Evolutionary conservation across 2,329 filamentous ascomycete genomes (phyloP).

Genomic region (Chaetothyriales sp.): DNA sequence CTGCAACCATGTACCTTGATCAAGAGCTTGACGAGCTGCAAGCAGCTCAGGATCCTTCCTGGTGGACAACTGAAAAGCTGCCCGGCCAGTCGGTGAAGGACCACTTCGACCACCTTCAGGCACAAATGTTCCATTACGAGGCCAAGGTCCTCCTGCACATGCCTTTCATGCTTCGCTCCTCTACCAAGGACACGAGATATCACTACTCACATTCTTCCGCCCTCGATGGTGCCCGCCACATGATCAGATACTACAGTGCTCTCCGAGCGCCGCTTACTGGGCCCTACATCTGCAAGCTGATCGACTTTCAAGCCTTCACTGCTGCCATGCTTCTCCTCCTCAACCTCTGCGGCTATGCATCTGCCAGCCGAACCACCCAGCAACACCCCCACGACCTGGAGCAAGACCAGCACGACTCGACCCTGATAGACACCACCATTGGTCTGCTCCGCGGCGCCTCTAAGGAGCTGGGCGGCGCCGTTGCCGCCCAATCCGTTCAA

Average conservation of each 20-base stretch:
- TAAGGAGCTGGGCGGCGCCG: slow-evolving; percentile 24
- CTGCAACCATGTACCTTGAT: slow-evolving; percentile 27
- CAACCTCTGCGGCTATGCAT: slow-evolving; percentile 25
- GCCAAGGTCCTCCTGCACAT: slow-evolving; percentile 30
- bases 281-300: slow-evolving; percentile 30
- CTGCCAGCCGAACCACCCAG: slow-evolving; percentile 9
- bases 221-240: slow-evolving; percentile 29
- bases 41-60: slow-evolving; percentile 20
- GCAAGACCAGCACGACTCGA: slow-evolving; percentile 25
- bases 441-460: slow-evolving; percentile 22
- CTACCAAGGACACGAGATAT: slow-evolving; percentile 23
- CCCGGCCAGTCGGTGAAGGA: slow-evolving; percentile 17
- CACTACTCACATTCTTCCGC: slow-evolving; percentile 26
- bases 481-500: slow-evolving; percentile 29
- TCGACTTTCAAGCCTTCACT: slow-evolving; percentile 35
- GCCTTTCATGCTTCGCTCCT: slow-evolving; percentile 30
- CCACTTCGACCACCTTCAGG: slow-evolving; percentile 21
- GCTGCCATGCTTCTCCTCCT: slow-evolving; percentile 31
- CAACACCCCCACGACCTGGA: slow-evolving; percentile 16
- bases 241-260: slow-evolving; percentile 25
- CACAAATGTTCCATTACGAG: slow-evolving; percentile 28
- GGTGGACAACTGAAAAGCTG: slow-evolving; percentile 19
- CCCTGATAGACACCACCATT: slow-evolving; percentile 22
- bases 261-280: slow-evolving; percentile 20
- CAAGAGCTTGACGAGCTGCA: slow-evolving; percentile 25